Evolutionary conservation across 2,329 filamentous ascomycete species (phyloP).

Genomic region (Dissoconium aciculare): DNA sequence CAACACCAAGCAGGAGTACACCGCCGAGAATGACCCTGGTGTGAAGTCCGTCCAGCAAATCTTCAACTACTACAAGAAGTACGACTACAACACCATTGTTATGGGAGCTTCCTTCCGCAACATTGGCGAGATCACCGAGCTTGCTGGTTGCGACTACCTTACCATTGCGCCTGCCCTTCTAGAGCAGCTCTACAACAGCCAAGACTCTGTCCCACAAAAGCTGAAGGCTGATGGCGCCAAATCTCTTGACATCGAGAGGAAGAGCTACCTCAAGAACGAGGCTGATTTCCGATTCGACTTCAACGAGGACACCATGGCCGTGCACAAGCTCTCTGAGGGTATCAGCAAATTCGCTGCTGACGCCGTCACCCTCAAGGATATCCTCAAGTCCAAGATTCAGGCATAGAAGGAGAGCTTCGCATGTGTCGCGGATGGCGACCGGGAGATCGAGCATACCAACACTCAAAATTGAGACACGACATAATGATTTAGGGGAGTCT

Average conservation of each 20-base stretch:
- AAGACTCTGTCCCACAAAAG: constrained; percentile 75
- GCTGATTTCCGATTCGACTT: constrained; percentile 91
- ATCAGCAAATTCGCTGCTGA: constrained; percentile 99
- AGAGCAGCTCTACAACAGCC: constrained; percentile 82
- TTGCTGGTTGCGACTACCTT: constrained; percentile 96
- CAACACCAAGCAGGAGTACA: constrained; percentile 82
- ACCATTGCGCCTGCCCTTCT: constrained; percentile 94
- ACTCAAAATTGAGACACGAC: too few relatives aligned
- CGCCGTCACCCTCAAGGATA: constrained; percentile 81
- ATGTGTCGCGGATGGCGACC: too few relatives aligned
- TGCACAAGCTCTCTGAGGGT: constrained; percentile 97
- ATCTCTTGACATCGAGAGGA: constrained; percentile 67
- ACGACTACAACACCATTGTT: constrained; percentile 96
- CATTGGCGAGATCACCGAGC: constrained; percentile 90
- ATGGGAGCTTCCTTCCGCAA: constrained; percentile 99
- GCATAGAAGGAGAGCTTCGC: too few relatives aligned
- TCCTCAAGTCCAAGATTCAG: constrained; percentile 71
- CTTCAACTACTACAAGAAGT: constrained; percentile 99
- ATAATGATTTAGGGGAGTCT: too few relatives aligned
- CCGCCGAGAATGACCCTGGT: constrained; percentile 81
- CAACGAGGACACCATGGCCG: constrained; percentile 99
- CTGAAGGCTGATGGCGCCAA: constrained; percentile 55
- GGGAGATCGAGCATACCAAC: too few relatives aligned
- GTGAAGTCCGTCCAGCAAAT: constrained; percentile 86
- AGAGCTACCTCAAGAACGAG: constrained; percentile 82